A percentile compares a stretch with the other conserved stretches of the same genome.
phyloP scores from a whole-genome alignment of 192 early-diverging fungal species.

The Chytriomyces sp. region DNA sequence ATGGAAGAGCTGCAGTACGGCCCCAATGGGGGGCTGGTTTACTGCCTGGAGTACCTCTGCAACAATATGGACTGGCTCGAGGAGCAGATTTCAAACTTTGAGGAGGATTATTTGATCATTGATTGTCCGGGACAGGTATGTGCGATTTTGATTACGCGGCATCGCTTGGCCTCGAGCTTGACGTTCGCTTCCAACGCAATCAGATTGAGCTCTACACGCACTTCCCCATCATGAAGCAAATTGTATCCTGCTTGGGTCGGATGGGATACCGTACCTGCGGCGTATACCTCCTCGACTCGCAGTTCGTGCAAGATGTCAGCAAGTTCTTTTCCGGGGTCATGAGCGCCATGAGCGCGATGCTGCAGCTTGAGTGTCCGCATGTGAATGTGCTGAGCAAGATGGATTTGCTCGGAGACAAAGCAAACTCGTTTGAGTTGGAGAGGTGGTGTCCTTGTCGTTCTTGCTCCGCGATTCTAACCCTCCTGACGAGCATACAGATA shows the following conservation, averaged over 20 bases:
- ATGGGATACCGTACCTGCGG: slow-evolving; percentile 87
- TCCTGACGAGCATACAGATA: slow-evolving; percentile 56
- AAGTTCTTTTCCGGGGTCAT: slow-evolving; percentile 98
- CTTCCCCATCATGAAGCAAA: slow-evolving; percentile 87
- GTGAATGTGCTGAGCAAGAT: slow-evolving; percentile 98
- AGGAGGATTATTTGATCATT: slow-evolving; percentile 96
- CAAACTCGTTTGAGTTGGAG: slow-evolving; percentile 41
- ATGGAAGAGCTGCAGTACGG: slow-evolving; percentile 97
- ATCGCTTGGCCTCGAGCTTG: not conserved
- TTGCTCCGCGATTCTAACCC: slow-evolving; percentile 14
- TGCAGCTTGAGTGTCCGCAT: slow-evolving; percentile 96
- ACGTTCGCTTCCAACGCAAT: slow-evolving; percentile 53
- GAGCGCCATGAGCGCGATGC: slow-evolving; percentile 94
- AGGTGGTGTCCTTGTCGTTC: slow-evolving; percentile 14
- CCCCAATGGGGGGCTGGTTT: slow-evolving; percentile 96
- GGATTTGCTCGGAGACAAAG: slow-evolving; percentile 75
- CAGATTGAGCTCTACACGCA: slow-evolving; percentile 99
- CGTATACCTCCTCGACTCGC: slow-evolving; percentile 88
- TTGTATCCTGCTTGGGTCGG: slow-evolving; percentile 70
- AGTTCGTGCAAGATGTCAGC: slow-evolving; percentile 93
- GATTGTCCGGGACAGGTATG: slow-evolving; percentile 83
- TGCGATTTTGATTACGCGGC: not conserved
- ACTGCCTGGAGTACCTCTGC: slow-evolving; percentile 94
- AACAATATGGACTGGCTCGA: slow-evolving; percentile 98
- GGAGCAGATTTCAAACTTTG: slow-evolving; percentile 85